Conservation (phyloP, 2,329 filamentous ascomycete species). For the Rhynchosporium graminicola region DNA sequence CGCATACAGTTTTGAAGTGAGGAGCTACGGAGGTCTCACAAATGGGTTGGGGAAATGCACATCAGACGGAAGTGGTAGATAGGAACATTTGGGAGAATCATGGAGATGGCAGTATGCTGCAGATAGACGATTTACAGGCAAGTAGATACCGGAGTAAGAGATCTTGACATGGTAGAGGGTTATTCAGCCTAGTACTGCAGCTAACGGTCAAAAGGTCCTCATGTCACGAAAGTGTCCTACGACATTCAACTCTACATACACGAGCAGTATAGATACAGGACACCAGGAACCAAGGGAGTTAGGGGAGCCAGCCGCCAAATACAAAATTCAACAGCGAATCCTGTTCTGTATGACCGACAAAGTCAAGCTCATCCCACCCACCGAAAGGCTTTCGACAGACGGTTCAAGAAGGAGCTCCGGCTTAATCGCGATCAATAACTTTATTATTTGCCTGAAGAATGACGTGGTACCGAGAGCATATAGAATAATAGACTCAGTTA, state of each 20-base stretch:
- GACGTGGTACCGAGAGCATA: constrained; percentile 83
- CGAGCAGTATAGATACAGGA: not conserved
- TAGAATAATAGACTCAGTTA: constrained; percentile 61
- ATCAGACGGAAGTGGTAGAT: not conserved
- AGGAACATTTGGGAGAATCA: not conserved
- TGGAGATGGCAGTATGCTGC: not conserved
- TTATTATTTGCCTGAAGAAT: constrained; percentile 73
- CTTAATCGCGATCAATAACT: constrained; percentile 85
- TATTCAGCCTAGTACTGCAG: too few relatives aligned
- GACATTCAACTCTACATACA: not conserved
- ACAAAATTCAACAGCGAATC: not conserved
- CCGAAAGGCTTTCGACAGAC: constrained; percentile 72
- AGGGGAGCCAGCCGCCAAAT: not conserved
- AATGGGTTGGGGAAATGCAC: not conserved
- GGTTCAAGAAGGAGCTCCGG: constrained; percentile 93
- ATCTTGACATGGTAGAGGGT: not conserved
- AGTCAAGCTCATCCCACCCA: constrained; percentile 96
- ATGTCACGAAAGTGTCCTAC: not conserved
- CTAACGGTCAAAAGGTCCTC: too few relatives aligned
- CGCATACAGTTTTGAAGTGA: constrained; percentile 71
- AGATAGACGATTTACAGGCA: not conserved
- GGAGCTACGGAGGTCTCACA: not conserved
- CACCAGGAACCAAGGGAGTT: not conserved
- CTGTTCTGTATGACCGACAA: constrained; percentile 52
- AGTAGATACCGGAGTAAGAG: not conserved